Evolutionary conservation across 2,329 filamentous ascomycete species (phyloP).

Genomic region (Ophiobolus disseminans): DNA sequence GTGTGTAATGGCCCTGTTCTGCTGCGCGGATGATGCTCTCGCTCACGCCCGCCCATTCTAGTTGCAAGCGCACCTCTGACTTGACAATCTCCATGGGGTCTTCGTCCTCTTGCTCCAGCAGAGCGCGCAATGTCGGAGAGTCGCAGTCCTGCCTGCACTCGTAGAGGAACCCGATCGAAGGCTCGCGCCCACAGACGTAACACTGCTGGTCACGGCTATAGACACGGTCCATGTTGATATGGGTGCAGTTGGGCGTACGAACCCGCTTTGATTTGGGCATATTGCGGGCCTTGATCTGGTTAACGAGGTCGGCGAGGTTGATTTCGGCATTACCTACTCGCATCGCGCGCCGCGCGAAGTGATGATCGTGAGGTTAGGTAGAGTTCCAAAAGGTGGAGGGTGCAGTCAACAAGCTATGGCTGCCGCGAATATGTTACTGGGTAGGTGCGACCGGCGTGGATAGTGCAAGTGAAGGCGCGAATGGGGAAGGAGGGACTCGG

Average conservation of each 20-base stretch:
- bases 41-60: slow-evolving; percentile 40
- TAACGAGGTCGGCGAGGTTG: slow-evolving; percentile 10
- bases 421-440: background rate
- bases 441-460: slow-evolving; percentile 5
- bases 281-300: slow-evolving; percentile 25
- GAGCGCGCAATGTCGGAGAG: slow-evolving; percentile 11
- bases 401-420: background rate
- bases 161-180: slow-evolving; percentile 75
- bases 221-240: slow-evolving; percentile 71
- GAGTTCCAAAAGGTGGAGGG: slow-evolving; percentile 6
- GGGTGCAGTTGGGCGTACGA: slow-evolving; percentile 63
- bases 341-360: slow-evolving; percentile 14
- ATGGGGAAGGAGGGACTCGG: slow-evolving; percentile 11
- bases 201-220: slow-evolving; percentile 63
- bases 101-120: slow-evolving; percentile 2
- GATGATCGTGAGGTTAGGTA: background rate
- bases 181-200: slow-evolving; percentile 62
- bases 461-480: background rate
- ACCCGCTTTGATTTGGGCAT: slow-evolving; percentile 29
- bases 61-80: slow-evolving; percentile 34
- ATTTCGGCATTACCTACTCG: slow-evolving; percentile 19
- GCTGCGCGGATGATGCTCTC: slow-evolving; percentile 44
- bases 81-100: slow-evolving; percentile 1
- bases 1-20: slow-evolving; percentile 44
- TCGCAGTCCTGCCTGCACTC: slow-evolving; percentile 69